Conservation (phyloP, 345 rosid species). For the Triadica sebifera region DNA sequence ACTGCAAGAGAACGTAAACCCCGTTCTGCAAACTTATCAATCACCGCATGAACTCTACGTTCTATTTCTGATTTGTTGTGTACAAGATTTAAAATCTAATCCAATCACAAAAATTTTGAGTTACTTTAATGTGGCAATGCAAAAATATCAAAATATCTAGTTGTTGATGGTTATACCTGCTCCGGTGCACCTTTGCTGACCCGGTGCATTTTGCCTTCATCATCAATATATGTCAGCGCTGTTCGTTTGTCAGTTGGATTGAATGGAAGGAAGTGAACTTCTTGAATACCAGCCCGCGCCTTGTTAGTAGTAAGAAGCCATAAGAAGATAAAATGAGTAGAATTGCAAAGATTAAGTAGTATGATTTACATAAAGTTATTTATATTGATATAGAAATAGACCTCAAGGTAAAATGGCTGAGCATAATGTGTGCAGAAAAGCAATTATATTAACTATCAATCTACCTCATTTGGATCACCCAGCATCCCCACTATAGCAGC, state of each 20-base stretch:
- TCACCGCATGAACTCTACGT: slow-evolving; percentile 85
- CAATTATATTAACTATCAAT: slow-evolving; percentile 28
- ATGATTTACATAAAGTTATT: not conserved
- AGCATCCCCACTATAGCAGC: slow-evolving; percentile 92
- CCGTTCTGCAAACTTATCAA: slow-evolving; percentile 93
- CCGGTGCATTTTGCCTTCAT: slow-evolving; percentile 85
- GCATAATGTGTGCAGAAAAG: not conserved
- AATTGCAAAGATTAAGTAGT: not conserved
- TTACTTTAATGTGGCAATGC: slow-evolving; percentile 16
- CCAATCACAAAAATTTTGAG: slow-evolving; percentile 1
- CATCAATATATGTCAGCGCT: slow-evolving; percentile 78
- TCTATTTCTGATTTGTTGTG: slow-evolving; percentile 87
- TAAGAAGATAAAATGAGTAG: not conserved
- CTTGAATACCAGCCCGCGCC: slow-evolving; percentile 97
- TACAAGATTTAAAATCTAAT: slow-evolving; percentile 77
- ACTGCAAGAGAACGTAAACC: slow-evolving; percentile 97
- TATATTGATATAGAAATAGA: not conserved
- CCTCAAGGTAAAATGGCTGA: not conserved
- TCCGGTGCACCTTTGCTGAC: slow-evolving; percentile 99
- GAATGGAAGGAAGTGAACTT: slow-evolving; percentile 94
- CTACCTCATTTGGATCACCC: slow-evolving; percentile 97
- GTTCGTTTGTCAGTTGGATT: slow-evolving; percentile 98
- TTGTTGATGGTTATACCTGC: slow-evolving; percentile 53
- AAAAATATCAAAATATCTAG: slow-evolving; percentile 4
- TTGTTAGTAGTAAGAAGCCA: slow-evolving; percentile 18